Evolutionary conservation across 2,329 filamentous ascomycete genomes (phyloP), one percentile per base, ranked within the genome.

Genomic region (Paraphoma chrysanthemicola): DNA sequence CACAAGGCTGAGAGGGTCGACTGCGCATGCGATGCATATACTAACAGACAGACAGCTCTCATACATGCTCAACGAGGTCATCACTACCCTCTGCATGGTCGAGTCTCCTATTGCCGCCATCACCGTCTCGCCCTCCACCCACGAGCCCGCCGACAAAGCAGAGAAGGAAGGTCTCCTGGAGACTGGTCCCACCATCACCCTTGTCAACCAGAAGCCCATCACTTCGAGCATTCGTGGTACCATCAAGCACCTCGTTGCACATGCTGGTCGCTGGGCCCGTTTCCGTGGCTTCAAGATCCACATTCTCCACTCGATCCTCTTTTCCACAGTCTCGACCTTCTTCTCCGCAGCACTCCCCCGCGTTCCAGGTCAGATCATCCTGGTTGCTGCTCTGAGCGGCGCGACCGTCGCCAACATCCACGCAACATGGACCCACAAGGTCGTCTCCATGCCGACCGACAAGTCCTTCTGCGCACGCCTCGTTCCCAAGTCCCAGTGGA

Each of bases 391-490:
- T 48, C 54, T 90, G 42, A 81, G 86, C 28, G 82, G 85, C 49
- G 75, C 94, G 18, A 75, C 85, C 17, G 80, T 91, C 31, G 85
- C 89, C 38, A 90, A 90, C 69, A 76, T 94, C 56, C 85, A 87
- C 73, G 85, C 93, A 64, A 85, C 87, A 51, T 97, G 93, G 92
- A 91, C 93, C 3, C 92, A 97, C 73, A 88, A 91, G 68, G 86
- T 96, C 73, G 93, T 97, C 71, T 88, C 91, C 1, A 82, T 86
- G 51, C 86, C 88, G 5, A 88, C 85, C 54, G 71, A 81, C 46
- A 84, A 85, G 73, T 80, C 79, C 45, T 71, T 77, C 65, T 92
- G 89, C 81, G 80, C 83, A 69, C 90, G 92, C 54, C 83, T 96
- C 49, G 88, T 90, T 14, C 78, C 86, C 44, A 86, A 87, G 74